Evolutionary conservation across 1,139 yeast species (phyloP).

Genomic region (Hansenula lynferdii): DNA sequence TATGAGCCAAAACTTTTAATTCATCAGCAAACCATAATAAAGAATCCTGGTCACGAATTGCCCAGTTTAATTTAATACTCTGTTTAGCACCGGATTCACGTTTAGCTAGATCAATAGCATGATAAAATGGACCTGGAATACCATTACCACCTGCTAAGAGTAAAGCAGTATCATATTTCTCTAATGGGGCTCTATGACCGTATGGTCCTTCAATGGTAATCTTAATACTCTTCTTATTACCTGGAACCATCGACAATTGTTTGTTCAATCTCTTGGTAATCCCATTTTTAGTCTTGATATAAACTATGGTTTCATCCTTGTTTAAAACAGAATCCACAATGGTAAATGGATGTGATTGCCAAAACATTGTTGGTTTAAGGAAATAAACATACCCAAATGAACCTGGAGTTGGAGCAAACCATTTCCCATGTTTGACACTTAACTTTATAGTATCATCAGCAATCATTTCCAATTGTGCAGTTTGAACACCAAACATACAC

Average conservation of each 20-base stretch:
- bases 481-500: conserved; percentile 41
- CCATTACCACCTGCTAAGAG: conserved; percentile 75
- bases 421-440: conserved; percentile 33
- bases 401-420: conserved; percentile 51
- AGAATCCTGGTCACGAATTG: conserved; percentile 38
- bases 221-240: conserved; percentile 13
- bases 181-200: conserved; percentile 48
- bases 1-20: conserved; percentile 30
- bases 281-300: conserved; percentile 38
- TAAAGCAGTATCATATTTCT: conserved; percentile 48
- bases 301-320: conserved; percentile 30
- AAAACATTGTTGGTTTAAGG: conserved; percentile 47
- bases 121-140: conserved; percentile 50
- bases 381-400: conserved; percentile 60
- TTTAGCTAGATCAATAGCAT: conserved; percentile 24
- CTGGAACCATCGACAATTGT: conserved; percentile 14
- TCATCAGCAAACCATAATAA: conserved; percentile 50
- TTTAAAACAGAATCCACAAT: conserved; percentile 35
- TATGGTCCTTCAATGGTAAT: conserved; percentile 63
- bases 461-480: conserved; percentile 41
- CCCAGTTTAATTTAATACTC: conserved; percentile 43
- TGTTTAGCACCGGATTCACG: conserved; percentile 17
- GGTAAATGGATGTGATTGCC: conserved; percentile 75
- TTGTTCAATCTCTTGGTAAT: conserved; percentile 31
- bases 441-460: conserved; percentile 33